These are phyloP conservation scores for Candida hungchunana DNA, from an alignment of 805 yeast species.

Conservation along the genomic window DNA sequence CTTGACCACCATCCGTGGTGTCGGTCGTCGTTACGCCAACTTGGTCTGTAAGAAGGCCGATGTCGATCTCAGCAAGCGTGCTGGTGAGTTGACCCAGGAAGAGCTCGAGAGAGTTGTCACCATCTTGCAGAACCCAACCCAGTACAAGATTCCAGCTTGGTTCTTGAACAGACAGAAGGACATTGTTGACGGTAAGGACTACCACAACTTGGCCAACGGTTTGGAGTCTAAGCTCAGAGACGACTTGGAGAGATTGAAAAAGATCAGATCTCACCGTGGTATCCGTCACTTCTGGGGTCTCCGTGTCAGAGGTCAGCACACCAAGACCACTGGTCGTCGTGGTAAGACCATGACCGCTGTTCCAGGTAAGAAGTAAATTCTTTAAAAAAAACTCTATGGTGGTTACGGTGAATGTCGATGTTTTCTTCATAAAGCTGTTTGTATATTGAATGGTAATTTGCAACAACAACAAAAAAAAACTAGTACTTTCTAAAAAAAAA, in stretches of 20 bases:
- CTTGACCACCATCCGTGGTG: conserved; percentile 99
- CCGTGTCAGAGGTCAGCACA: conserved; percentile 99
- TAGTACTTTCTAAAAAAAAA: background rate
- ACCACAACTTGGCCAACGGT: conserved; percentile 98
- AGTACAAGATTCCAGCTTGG: conserved; percentile 99
- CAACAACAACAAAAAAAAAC: conserved; percentile 1
- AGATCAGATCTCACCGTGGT: conserved; percentile 99
- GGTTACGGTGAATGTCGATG: conserved; percentile 4
- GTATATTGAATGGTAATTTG: conserved; percentile 17
- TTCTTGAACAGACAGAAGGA: conserved; percentile 99
- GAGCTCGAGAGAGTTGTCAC: conserved; percentile 99
- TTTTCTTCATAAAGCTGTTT: conserved; percentile 12
- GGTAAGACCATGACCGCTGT: conserved; percentile 36
- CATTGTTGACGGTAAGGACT: conserved; percentile 97
- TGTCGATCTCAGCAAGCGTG: conserved; percentile 96
- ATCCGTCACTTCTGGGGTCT: conserved; percentile 99
- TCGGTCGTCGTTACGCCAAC: conserved; percentile 99
- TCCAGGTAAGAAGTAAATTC: conserved; percentile 9
- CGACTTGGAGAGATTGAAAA: conserved; percentile 99
- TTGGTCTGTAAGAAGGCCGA: conserved; percentile 99
- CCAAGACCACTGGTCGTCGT: conserved; percentile 99
- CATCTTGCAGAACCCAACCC: conserved; percentile 99
- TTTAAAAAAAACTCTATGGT: conserved; percentile 5
- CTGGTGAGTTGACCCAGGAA: conserved; percentile 99
- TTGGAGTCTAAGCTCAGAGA: conserved; percentile 99